Base-by-base conservation (phyloP, 371 early-diverging fungal species). In the Ordospora colligata region DNA sequence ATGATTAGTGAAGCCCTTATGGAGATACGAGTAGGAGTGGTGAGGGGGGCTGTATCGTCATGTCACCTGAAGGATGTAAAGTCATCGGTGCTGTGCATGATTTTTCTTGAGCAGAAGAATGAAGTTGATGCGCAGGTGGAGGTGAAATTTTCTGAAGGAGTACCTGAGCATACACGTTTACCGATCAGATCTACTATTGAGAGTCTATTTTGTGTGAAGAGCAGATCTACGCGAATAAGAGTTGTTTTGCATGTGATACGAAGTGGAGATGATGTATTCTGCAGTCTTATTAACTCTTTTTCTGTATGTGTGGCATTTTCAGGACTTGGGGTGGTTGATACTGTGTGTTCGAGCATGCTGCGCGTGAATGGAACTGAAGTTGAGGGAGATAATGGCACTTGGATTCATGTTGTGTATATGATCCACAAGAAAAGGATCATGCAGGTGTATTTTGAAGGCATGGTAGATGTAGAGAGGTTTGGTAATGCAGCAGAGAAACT, bases 91-190 rank as follows among this genome's bases (percentile, higher is more conserved):
- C n/a, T 72, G 43, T 72, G 73, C 64, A 17, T 17, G 21, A 40
- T 72, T 46, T 19, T 25, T 40, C 19, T 50, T 40, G 44, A 44
- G 42, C 73, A 72, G 43, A 72, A 72, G 44, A 49, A 19, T 1
- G 73, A 72, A 51, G 19, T 19, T 32, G 73, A 72, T 1, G 27
- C 63, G 3, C n/a, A 11, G 9, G 25, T 50, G 14, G 54, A 64
- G 42, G 50, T 72, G 5, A 17, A n/a, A 19, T 72, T 64, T 50
- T 49, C 52, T 0, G 50, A 42, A 0, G 47, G 25, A 27, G 1
- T 40, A 1, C 44, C 42, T 21, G 10, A 12, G 22, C 6, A 23
- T 27, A 14, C 7, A 4, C 45, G 47, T n/a, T 44, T 46, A 4
- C 22, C 46, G 0, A 32, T 58, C 19, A 5, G 1, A 10, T 32